Percentiles rank a stretch among this genome's conserved stretches.
phyloP scores from a whole-genome alignment of 2,329 filamentous ascomycete species.

The Colletotrichum horii region DNA sequence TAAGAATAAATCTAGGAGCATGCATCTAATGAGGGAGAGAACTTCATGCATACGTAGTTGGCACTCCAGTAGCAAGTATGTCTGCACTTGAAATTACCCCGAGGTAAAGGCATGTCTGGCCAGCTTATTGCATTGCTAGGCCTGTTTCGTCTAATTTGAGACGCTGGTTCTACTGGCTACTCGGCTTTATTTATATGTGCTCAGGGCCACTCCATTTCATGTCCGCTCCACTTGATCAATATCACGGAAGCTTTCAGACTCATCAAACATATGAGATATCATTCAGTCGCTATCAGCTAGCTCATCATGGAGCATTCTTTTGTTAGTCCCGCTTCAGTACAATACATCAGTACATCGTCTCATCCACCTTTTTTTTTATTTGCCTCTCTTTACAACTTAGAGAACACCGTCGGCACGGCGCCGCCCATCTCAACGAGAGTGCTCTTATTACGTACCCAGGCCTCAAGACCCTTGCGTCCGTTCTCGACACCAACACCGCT shows the following conservation, averaged over 20 bases:
- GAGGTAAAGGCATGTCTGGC: no score
- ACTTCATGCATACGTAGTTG: no score
- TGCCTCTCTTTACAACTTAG: slow-evolving; percentile 59
- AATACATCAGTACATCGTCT: not conserved
- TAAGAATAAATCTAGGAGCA: not conserved
- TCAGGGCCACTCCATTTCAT: not conserved
- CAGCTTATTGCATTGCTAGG: no score
- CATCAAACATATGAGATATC: slow-evolving; percentile 1
- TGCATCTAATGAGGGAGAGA: not conserved
- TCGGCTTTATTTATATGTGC: no score
- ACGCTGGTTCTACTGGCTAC: no score
- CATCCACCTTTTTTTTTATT: not conserved
- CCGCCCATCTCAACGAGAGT: slow-evolving; percentile 84
- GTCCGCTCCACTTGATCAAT: not conserved
- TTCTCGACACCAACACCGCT: slow-evolving; percentile 90
- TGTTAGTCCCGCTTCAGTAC: not conserved
- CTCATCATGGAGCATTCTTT: not conserved
- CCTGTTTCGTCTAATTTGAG: no score
- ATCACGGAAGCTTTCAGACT: not conserved
- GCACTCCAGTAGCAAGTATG: no score
- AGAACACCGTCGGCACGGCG: slow-evolving; percentile 73
- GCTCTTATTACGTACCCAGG: slow-evolving; percentile 87
- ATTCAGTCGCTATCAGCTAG: not conserved
- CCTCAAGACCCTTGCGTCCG: slow-evolving; percentile 77
- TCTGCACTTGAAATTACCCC: no score